Evolutionary conservation across 1,139 yeast species (phyloP), one percentile per base, ranked within the genome.

Genomic region (Saccharomyces hybrid): DNA sequence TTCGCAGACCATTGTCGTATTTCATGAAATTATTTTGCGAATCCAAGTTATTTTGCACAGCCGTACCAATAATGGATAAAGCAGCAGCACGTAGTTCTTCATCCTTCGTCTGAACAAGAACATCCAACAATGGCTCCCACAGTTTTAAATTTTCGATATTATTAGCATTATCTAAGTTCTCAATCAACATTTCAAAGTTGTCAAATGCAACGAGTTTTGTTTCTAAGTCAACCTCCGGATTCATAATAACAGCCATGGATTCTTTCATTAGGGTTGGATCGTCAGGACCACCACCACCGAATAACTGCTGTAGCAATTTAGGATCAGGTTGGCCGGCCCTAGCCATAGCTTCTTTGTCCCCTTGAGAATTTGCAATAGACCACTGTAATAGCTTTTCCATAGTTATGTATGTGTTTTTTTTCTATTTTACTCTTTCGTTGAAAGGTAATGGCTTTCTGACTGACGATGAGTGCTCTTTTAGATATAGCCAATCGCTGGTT

Each of bases 311-410:
- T 53, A 93, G 73, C 56, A 86, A 75, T 63, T 86, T 82, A 32
- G 95, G 88, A 67, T 91, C 96, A 27, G 91, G 91, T 14, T 71
- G 74, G 0, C 90, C 89, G 7, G 79, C 79, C 58, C 77, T 81
- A 7, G 73, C 78, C 53, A 79, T 75, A 2, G 86, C 82, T 53
- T 80, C 88, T 56, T 83, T 76, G 64, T 86, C 90, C 4, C 83
- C 85, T 14, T 84, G 78, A 56, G 85, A 81, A 63, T 82, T 85
- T 3, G 90, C 95, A 50, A 90, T 79, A 4, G 97, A 89, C 98
- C 98, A 91, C 62, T 89, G 88, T 60, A 91, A 73, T 62, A 91
- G 71, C 70, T 90, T 90, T 58, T 91, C 97, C 98, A 91, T 91
- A 31, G 42, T 67, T 48, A 5, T 41, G 28, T 32, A 2, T 16